A percentile compares a stretch with the other conserved stretches of the same genome.
Conservation (phyloP, 2,329 filamentous ascomycete species). For the Stachybotrys elegans region DNA sequence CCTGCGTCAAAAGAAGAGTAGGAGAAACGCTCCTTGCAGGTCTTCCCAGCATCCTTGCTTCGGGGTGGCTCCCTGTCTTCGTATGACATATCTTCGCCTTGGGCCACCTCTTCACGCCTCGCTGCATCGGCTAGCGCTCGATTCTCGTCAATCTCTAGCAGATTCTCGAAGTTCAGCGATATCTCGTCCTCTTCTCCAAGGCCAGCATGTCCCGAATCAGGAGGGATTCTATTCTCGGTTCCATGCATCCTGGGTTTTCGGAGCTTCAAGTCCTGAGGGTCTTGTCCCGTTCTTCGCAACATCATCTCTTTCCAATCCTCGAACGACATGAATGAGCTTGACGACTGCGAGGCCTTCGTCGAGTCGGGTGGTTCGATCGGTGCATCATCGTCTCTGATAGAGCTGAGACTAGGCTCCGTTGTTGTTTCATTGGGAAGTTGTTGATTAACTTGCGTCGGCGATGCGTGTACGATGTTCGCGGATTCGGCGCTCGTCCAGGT, state of each 20-base stretch:
- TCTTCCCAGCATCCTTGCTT: constrained; percentile 92
- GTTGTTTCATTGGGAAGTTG: no score
- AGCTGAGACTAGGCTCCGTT: no score
- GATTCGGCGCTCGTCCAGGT: constrained; percentile 40
- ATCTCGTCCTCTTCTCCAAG: constrained; percentile 89
- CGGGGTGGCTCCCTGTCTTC: constrained; percentile 49
- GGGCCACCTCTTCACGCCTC: neutral
- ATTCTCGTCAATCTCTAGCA: constrained; percentile 16
- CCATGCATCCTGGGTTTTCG: constrained; percentile 49
- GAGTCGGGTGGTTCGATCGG: constrained; percentile 2
- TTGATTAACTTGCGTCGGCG: no score
- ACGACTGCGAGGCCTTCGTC: constrained; percentile 16
- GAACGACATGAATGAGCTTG: constrained; percentile 76
- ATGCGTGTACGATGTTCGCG: no score
- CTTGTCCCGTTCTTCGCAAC: constrained; percentile 76
- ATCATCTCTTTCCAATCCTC: constrained; percentile 98
- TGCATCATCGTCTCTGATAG: constrained; percentile 6
- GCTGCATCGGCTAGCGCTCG: constrained; percentile 7
- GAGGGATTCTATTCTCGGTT: constrained; percentile 42
- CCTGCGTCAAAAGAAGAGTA: constrained; percentile 97
- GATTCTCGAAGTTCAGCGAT: constrained; percentile 46
- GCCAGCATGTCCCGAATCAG: constrained; percentile 67
- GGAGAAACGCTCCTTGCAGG: constrained; percentile 95
- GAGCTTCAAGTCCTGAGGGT: constrained; percentile 59
- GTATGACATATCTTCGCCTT: constrained; percentile 16